A percentile compares a stretch with the other conserved stretches of the same genome.
phyloP scores from a whole-genome alignment of 352 stramenopile genomes.

The Globisporangium spinosum region DNA sequence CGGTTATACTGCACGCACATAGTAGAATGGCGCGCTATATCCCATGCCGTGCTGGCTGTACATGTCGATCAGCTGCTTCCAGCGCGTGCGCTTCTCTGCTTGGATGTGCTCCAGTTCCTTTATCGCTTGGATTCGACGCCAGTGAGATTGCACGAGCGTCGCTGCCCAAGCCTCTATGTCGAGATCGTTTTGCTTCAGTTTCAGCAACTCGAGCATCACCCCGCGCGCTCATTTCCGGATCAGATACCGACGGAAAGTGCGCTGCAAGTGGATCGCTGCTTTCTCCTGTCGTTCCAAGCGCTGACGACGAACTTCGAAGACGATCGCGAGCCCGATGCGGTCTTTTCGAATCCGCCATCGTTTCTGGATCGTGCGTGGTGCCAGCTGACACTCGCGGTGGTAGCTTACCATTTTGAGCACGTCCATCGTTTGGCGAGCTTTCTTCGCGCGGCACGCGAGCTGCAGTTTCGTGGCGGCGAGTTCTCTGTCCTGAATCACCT shows the following conservation, averaged over 20 bases:
- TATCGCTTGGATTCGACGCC: constrained; percentile 42
- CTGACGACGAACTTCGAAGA: constrained; percentile 33
- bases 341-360: constrained; percentile 48
- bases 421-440: constrained; percentile 36
- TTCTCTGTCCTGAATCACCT: constrained; percentile 30
- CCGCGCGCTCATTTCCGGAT: constrained; percentile 39
- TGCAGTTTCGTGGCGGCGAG: constrained; percentile 59
- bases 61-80: constrained; percentile 91
- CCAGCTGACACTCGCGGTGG: constrained; percentile 33
- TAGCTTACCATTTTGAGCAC: constrained; percentile 39
- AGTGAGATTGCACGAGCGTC: constrained; percentile 69
- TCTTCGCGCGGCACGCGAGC: constrained; percentile 45
- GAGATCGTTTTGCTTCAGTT: constrained; percentile 33
- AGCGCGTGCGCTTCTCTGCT: constrained; percentile 53
- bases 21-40: constrained; percentile 90
- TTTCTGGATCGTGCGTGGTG: constrained; percentile 42
- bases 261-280: constrained; percentile 47
- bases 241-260: constrained; percentile 35
- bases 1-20: constrained; percentile 36
- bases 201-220: constrained; percentile 46
- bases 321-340: constrained; percentile 38
- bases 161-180: constrained; percentile 70
- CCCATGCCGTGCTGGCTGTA: constrained; percentile 69
- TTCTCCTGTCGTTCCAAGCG: constrained; percentile 26
- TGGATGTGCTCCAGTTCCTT: constrained; percentile 32